phyloP scores from a whole-genome alignment of 2,329 filamentous ascomycete species.

The Phaeoacremonium minimum region DNA sequence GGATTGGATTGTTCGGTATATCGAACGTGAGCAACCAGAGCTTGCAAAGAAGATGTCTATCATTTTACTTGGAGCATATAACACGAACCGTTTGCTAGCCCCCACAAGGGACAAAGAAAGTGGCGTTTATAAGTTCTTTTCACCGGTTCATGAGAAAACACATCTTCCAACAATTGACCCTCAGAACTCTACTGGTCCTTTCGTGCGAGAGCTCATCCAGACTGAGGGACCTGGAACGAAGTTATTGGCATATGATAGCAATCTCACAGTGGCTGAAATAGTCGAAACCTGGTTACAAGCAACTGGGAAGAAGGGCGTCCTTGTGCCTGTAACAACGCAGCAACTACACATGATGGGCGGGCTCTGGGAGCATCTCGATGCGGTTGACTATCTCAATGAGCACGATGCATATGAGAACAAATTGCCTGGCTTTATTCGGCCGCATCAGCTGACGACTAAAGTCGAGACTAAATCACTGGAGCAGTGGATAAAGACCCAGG shows the following conservation, averaged over 20 bases:
- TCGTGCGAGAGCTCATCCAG: constrained; percentile 37
- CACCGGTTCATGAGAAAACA: constrained; percentile 17
- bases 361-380: constrained; percentile 31
- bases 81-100: constrained; percentile 21
- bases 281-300: constrained; percentile 27
- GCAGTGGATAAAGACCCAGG: constrained; percentile 20
- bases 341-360: constrained; percentile 27
- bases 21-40: constrained; percentile 15
- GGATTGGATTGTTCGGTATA: constrained; percentile 19
- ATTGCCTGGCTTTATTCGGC: constrained; percentile 28
- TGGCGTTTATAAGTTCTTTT: constrained; percentile 23
- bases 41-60: constrained; percentile 22
- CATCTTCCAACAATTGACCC: constrained; percentile 35
- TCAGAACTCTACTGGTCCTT: constrained; percentile 31
- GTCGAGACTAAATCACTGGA: constrained; percentile 21
- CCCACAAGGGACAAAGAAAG: constrained; percentile 19
- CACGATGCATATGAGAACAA: constrained; percentile 35
- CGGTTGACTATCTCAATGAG: constrained; percentile 26
- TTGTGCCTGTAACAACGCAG: constrained; percentile 21
- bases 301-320: constrained; percentile 27
- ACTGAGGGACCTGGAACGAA: constrained; percentile 31
- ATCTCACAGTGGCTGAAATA: constrained; percentile 24
- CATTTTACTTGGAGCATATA: constrained; percentile 25
- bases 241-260: constrained; percentile 38
- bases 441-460: constrained; percentile 29